Evolutionary conservation across 441 rosid species (phyloP).

Genomic region (Oxalis stricta): DNA sequence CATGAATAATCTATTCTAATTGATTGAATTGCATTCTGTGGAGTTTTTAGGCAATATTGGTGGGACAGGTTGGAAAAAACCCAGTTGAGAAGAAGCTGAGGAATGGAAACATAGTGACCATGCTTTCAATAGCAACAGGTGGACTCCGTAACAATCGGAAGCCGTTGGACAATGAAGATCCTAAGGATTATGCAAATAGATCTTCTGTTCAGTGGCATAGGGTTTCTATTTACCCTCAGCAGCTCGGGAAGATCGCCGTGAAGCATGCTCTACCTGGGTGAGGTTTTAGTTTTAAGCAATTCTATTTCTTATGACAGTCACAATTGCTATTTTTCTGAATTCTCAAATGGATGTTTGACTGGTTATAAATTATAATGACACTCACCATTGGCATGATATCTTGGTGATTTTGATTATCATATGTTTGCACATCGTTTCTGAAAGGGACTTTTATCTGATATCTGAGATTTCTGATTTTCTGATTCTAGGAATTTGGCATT

Average conservation of each 20-base stretch:
- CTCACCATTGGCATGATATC: too few relatives aligned
- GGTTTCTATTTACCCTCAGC: constrained; percentile 50
- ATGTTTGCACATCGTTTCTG: too few relatives aligned
- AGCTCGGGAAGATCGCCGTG: constrained; percentile 39
- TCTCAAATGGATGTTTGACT: too few relatives aligned
- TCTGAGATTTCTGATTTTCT: neutral
- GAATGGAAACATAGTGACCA: constrained; percentile 43
- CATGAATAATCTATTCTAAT: too few relatives aligned
- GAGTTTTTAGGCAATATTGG: constrained; percentile 61
- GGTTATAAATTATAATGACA: too few relatives aligned
- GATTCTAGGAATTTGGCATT: neutral
- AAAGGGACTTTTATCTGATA: too few relatives aligned
- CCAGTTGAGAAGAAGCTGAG: constrained; percentile 69
- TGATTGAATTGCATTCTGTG: neutral
- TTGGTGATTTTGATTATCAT: neutral
- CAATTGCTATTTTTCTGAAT: neutral
- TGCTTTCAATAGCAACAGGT: constrained; percentile 69
- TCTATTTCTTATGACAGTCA: neutral
- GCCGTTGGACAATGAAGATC: constrained; percentile 62
- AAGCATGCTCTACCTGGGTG: constrained; percentile 67
- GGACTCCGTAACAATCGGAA: constrained; percentile 70
- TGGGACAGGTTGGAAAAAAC: constrained; percentile 78
- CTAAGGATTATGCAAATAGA: constrained; percentile 55
- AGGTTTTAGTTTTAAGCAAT: constrained; percentile 10
- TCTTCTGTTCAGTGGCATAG: constrained; percentile 86